These are phyloP conservation scores for Zygotorulaspora mrakii DNA, from an alignment of 1,139 yeast genomes.

Conservation along the genomic window DNA sequence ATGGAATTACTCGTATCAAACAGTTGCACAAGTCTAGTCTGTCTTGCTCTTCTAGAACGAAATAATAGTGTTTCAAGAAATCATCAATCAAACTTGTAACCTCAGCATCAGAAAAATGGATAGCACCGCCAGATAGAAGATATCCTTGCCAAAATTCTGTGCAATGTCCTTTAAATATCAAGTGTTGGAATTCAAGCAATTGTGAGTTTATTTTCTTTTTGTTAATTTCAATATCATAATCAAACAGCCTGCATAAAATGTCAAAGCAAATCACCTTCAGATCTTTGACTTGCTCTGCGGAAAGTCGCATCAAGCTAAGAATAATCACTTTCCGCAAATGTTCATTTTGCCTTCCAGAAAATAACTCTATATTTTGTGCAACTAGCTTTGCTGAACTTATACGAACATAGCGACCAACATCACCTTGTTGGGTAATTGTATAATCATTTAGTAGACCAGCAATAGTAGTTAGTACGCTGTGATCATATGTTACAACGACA, in stretches of 20 bases:
- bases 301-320: slow-evolving; percentile 48
- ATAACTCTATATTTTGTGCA: slow-evolving; percentile 29
- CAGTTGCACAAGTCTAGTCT: slow-evolving; percentile 21
- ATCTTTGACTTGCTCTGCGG: slow-evolving; percentile 50
- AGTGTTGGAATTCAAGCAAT: slow-evolving; percentile 21
- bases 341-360: slow-evolving; percentile 14
- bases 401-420: slow-evolving; percentile 74
- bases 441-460: slow-evolving; percentile 53
- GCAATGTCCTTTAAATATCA: slow-evolving; percentile 12
- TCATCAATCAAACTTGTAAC: slow-evolving; percentile 46
- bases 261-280: slow-evolving; percentile 37
- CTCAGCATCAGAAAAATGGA: slow-evolving; percentile 49
- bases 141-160: slow-evolving; percentile 54
- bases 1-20: slow-evolving; percentile 23
- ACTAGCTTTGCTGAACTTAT: slow-evolving; percentile 46
- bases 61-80: slow-evolving; percentile 40
- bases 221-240: background rate
- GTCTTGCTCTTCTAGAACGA: slow-evolving; percentile 12
- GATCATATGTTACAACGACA: slow-evolving; percentile 4
- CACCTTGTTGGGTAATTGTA: slow-evolving; percentile 67
- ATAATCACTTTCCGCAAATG: slow-evolving; percentile 23
- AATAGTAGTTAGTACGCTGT: slow-evolving; percentile 14
- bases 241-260: slow-evolving; percentile 12
- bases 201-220: slow-evolving; percentile 12
- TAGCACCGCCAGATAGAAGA: slow-evolving; percentile 56